phyloP scores from a whole-genome alignment of 2,329 filamentous ascomycete species.

The Aspergillus costaricaensis region DNA sequence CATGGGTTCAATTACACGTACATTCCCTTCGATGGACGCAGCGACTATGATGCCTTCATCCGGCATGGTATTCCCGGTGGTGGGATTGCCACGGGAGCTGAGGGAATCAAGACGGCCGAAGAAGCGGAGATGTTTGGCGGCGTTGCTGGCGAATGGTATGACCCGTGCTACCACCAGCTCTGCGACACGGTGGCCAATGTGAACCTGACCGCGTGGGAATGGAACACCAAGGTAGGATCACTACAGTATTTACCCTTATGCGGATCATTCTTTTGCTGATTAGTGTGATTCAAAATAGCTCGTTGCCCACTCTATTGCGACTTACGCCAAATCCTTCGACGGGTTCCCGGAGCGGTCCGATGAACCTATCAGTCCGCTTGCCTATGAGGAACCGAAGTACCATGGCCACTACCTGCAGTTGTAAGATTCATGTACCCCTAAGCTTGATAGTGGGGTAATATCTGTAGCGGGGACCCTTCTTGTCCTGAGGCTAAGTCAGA shows the following conservation, averaged over 20 bases:
- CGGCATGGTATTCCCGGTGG: conserved; percentile 70
- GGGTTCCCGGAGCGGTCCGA: conserved; percentile 61
- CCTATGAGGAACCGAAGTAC: conserved; percentile 19
- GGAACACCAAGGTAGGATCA: conserved; percentile 52
- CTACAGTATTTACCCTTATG: background rate
- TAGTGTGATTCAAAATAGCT: conserved; percentile 16
- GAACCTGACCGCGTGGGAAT: conserved; percentile 55
- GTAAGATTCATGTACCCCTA: background rate
- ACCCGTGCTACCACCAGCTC: conserved; percentile 58
- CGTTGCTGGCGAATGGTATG: conserved; percentile 57
- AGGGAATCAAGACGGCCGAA: conserved; percentile 70
- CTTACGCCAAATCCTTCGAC: conserved; percentile 66
- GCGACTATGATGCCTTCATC: conserved; percentile 78
- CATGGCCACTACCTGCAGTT: conserved; percentile 19
- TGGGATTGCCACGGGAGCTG: conserved; percentile 75
- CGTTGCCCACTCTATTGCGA: conserved; percentile 73
- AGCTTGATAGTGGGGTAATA: no score
- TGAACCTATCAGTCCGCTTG: conserved; percentile 5
- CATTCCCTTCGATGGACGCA: conserved; percentile 75
- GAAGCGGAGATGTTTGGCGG: conserved; percentile 70
- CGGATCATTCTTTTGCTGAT: background rate
- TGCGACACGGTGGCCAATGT: conserved; percentile 57
- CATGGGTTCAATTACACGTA: conserved; percentile 69
- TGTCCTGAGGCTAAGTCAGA: no score
- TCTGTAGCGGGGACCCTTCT: no score